phyloP scores from a whole-genome alignment of 2,329 filamentous ascomycete species.

The Westerdykella ornata region DNA sequence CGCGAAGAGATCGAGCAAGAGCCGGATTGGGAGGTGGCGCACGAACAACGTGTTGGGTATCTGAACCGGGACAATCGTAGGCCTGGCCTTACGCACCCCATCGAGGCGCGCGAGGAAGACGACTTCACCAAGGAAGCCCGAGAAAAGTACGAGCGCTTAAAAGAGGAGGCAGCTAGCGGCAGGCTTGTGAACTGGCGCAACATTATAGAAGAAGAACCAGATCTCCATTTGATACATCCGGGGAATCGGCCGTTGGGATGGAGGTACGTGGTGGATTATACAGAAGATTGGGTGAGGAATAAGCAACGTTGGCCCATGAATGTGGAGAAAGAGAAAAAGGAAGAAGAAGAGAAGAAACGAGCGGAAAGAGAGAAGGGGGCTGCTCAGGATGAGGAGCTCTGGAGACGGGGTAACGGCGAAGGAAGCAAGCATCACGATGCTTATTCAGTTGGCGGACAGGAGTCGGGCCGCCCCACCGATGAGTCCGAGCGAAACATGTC shows the following conservation, averaged over 20 bases:
- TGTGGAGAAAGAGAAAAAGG: constrained; percentile 34
- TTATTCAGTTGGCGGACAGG: constrained; percentile 19
- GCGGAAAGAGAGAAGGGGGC: constrained; percentile 14
- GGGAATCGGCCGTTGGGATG: constrained; percentile 44
- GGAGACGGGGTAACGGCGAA: constrained; percentile 17
- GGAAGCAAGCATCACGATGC: constrained; percentile 35
- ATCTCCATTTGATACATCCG: constrained; percentile 42
- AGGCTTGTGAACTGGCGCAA: constrained; percentile 39
- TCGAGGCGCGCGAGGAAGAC: constrained; percentile 23
- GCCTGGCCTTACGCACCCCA: constrained; percentile 36
- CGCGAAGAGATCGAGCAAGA: constrained; percentile 39
- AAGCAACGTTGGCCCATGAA: constrained; percentile 47
- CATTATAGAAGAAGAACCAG: constrained; percentile 22
- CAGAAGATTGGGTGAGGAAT: constrained; percentile 47
- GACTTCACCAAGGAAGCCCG: constrained; percentile 21
- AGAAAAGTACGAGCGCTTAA: constrained; percentile 20
- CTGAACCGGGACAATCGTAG: constrained; percentile 33
- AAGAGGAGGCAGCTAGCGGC: constrained; percentile 18
- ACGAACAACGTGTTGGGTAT: constrained; percentile 39
- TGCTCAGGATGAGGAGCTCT: constrained; percentile 22
- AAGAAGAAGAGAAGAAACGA: constrained; percentile 26
- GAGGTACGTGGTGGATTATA: constrained; percentile 46
- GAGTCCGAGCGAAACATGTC: constrained; percentile 11
- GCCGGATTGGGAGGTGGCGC: constrained; percentile 38
- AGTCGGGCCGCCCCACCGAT: constrained; percentile 12